A percentile compares a stretch with the other conserved stretches of the same genome.
phyloP scores from a whole-genome alignment of 176 grass and related monocot species.

The Lolium multiflorum region DNA sequence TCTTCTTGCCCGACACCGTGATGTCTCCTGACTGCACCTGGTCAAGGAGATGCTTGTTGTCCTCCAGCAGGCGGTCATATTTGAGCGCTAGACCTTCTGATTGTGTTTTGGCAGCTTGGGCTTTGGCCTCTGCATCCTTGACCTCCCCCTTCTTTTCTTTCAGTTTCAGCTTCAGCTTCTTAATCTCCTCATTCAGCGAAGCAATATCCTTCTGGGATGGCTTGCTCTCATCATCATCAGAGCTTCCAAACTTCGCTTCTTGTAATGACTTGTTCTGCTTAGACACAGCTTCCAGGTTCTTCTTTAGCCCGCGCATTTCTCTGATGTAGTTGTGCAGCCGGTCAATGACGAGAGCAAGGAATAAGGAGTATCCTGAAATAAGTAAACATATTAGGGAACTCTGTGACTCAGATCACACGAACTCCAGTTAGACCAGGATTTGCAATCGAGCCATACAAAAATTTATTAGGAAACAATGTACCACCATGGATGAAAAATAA shows the following conservation, averaged over 20 bases:
- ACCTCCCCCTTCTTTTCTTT: slow-evolving; percentile 45
- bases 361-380: slow-evolving; percentile 79
- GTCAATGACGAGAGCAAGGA: slow-evolving; percentile 83
- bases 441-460: not conserved
- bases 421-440: not conserved
- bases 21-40: slow-evolving; percentile 40
- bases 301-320: slow-evolving; percentile 69
- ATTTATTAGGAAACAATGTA: too few species aligned
- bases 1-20: slow-evolving; percentile 45
- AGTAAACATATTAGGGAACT: not conserved
- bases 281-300: slow-evolving; percentile 63
- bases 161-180: slow-evolving; percentile 48
- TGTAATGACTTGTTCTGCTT: slow-evolving; percentile 64
- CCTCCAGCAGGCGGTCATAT: slow-evolving; percentile 62
- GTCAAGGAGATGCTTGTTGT: slow-evolving; percentile 62
- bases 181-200: slow-evolving; percentile 50
- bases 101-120: slow-evolving; percentile 50
- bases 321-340: slow-evolving; percentile 80
- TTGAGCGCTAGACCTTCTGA: slow-evolving; percentile 53
- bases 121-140: slow-evolving; percentile 50
- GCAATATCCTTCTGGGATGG: slow-evolving; percentile 30
- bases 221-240: slow-evolving; percentile 40
- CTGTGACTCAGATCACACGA: not conserved
- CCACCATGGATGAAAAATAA: not conserved
- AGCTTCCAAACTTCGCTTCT: slow-evolving; percentile 47